phyloP scores from a whole-genome alignment of 352 stramenopile species.

The Phytopythium oedochilum region DNA sequence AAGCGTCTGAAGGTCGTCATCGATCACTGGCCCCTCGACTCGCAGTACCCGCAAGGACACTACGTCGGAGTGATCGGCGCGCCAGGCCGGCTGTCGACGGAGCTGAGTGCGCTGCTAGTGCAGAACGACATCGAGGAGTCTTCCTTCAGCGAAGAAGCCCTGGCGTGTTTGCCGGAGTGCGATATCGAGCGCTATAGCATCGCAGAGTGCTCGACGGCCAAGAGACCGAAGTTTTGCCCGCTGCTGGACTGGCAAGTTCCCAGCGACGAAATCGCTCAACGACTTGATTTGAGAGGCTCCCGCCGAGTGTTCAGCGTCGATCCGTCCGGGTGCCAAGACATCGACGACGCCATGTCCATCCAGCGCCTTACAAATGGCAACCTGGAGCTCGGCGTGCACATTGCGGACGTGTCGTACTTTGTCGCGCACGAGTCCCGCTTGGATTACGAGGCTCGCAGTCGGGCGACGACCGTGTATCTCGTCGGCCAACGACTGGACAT shows the following conservation, averaged over 20 bases:
- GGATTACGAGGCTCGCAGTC: slow-evolving; percentile 90
- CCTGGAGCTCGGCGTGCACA: slow-evolving; percentile 96
- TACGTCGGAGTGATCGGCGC: slow-evolving; percentile 72
- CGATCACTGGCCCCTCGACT: slow-evolving; percentile 73
- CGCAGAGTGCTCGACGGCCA: slow-evolving; percentile 72
- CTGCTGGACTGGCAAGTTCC: slow-evolving; percentile 74
- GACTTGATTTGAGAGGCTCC: slow-evolving; percentile 63
- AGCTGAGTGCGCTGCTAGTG: slow-evolving; percentile 80
- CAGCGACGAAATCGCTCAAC: slow-evolving; percentile 30
- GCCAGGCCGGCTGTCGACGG: slow-evolving; percentile 59
- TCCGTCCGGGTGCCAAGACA: slow-evolving; percentile 86
- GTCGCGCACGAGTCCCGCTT: slow-evolving; percentile 94
- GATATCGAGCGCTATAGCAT: slow-evolving; percentile 63
- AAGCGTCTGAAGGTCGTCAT: slow-evolving; percentile 83
- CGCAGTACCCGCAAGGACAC: slow-evolving; percentile 74
- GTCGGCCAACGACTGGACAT: slow-evolving; percentile 94
- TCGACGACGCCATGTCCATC: slow-evolving; percentile 90
- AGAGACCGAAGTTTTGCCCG: slow-evolving; percentile 40
- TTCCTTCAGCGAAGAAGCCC: slow-evolving; percentile 80
- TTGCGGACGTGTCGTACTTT: slow-evolving; percentile 99
- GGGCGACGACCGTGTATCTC: slow-evolving; percentile 97
- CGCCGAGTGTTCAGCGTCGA: slow-evolving; percentile 89
- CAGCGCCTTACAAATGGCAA: slow-evolving; percentile 70
- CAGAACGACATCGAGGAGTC: slow-evolving; percentile 79
- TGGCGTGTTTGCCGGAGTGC: slow-evolving; percentile 78